These are phyloP conservation scores for Aphanomyces cochlioides DNA, from an alignment of 352 stramenopile species.

Conservation along the genomic window DNA sequence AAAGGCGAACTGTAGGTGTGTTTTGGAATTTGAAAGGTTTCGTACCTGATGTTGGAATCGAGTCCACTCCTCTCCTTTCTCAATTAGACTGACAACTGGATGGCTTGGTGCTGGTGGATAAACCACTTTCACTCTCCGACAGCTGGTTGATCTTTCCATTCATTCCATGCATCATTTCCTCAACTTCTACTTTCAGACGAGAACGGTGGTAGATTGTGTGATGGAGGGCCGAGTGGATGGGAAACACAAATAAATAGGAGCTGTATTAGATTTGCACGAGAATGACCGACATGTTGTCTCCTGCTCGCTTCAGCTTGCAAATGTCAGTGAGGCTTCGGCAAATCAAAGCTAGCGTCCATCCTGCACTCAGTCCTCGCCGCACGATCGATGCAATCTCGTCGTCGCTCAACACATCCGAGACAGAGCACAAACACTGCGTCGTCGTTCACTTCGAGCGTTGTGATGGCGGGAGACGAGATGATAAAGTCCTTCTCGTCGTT, in stretches of 20 bases:
- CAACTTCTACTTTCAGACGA: too few species aligned
- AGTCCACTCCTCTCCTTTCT: too few species aligned
- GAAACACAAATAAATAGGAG: slow-evolving; percentile 4
- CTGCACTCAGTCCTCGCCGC: slow-evolving; percentile 39
- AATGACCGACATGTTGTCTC: slow-evolving; percentile 82
- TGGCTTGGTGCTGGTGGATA: too few species aligned
- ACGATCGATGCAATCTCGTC: slow-evolving; percentile 69
- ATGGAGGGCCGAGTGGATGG: neutral
- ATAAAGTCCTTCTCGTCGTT: slow-evolving; percentile 80
- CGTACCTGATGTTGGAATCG: too few species aligned
- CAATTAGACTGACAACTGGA: too few species aligned
- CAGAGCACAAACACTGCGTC: slow-evolving; percentile 57
- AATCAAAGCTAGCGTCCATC: slow-evolving; percentile 52
- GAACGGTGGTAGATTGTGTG: too few species aligned
- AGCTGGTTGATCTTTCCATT: too few species aligned
- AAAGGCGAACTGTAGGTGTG: too few species aligned
- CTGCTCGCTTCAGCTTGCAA: slow-evolving; percentile 58
- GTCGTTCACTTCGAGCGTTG: slow-evolving; percentile 48
- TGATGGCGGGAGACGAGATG: slow-evolving; percentile 56
- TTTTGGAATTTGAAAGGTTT: too few species aligned
- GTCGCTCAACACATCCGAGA: slow-evolving; percentile 71
- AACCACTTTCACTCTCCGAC: too few species aligned
- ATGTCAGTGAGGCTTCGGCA: slow-evolving; percentile 63
- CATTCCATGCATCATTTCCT: too few species aligned
- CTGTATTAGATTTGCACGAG: slow-evolving; percentile 40